Percentiles rank a stretch among this genome's conserved stretches.
Evolutionary conservation across 306 rosid genomes (phyloP).

Genomic region (Bauhinia variegata): DNA sequence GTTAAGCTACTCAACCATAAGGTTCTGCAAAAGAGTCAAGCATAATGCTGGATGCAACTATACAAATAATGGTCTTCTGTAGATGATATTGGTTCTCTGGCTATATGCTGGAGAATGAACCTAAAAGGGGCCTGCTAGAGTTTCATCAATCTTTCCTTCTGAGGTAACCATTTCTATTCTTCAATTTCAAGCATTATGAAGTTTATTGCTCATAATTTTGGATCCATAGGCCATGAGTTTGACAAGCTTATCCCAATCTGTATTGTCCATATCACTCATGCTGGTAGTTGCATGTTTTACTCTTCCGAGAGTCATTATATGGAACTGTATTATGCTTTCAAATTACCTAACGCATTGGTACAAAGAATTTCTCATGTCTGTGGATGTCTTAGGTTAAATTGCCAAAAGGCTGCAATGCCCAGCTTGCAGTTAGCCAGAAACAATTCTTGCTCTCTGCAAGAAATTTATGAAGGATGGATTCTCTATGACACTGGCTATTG

Average conservation of each 20-base stretch:
- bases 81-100: conserved; percentile 83
- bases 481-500: conserved; percentile 78
- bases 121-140: conserved; percentile 62
- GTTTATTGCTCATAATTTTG: conserved; percentile 7
- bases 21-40: conserved; percentile 56
- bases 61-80: conserved; percentile 81
- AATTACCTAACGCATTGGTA: conserved; percentile 5
- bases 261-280: too few species aligned
- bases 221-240: conserved; percentile 3
- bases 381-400: conserved; percentile 59
- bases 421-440: conserved; percentile 79
- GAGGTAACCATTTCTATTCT: conserved; percentile 46
- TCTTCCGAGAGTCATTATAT: background rate
- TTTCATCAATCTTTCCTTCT: conserved; percentile 82
- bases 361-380: conserved; percentile 11
- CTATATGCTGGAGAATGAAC: conserved; percentile 74
- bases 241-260: background rate
- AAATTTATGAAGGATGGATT: conserved; percentile 92
- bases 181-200: conserved; percentile 19
- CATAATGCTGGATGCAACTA: conserved; percentile 88
- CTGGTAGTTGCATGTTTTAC: conserved; percentile 13
- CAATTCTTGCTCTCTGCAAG: conserved; percentile 65
- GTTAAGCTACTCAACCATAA: conserved; percentile 48
- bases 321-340: conserved; percentile 13
- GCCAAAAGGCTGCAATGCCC: conserved; percentile 85